Evolutionary conservation across 129 eudicot species (phyloP), one percentile per base, ranked within the genome.

Genomic region (Artemisia argyi): DNA sequence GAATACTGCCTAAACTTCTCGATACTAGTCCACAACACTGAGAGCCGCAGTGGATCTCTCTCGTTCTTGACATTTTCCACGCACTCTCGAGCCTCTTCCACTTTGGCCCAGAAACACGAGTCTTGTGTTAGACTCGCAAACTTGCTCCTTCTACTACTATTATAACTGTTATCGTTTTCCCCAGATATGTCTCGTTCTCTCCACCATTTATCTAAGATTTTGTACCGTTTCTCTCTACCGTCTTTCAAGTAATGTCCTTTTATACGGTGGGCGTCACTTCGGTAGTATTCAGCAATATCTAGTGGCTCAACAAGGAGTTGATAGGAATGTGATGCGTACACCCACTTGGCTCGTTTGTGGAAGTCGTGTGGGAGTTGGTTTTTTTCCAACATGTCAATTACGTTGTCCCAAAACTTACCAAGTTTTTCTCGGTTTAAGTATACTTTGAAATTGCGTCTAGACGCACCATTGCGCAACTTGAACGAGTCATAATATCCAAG

Each of bases 281-380:
- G 74, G 66, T 92, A 92, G 64, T 92, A 92, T 65, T 92, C 98
- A 14, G 97, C 98, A 0, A 94, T 90, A 39, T 94, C 98, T 28
- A 94, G 79, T 7, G 98, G 98, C 86, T 94, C 98, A 0, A 94
- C 91, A 0, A 94, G 90, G 52, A 94, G 96, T 80, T 64, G 42
- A 11, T 64, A 64, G 68, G 68, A 85, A 7, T 88, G 98, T 13
- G 98, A 79, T 9, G 98, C 97, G 20, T 88, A 80, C 3, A 94
- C 68, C 68, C 68, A 64, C 9, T 64, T 64, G 50, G 52, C 68
- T 10, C 68, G 68, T 42, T 64, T 64, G 71, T 84, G 93, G 68
- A 94, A 94, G 79, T 94, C 96, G 49, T 80, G 86, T n/a, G 97
- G 95, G 10, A 94, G 92, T 68, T 90, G 85, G 56, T 94, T 90